phyloP scores from a whole-genome alignment of 768 basidiomycete genomes.

The Serendipita sp. region DNA sequence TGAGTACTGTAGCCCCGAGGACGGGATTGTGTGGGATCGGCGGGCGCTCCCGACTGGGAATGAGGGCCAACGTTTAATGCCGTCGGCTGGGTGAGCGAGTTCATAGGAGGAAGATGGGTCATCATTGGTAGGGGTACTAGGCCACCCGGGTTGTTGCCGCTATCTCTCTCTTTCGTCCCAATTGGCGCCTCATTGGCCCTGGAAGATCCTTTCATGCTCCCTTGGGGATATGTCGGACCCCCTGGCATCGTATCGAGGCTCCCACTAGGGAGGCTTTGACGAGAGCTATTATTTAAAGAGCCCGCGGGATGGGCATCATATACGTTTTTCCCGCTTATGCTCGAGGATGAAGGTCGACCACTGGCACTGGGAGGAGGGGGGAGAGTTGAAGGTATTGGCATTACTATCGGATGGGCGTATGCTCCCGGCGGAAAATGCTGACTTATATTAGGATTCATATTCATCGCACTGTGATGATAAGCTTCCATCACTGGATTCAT shows the following conservation, averaged over 20 bases:
- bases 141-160: neutral
- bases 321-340: neutral
- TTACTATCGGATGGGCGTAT: neutral
- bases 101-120: neutral
- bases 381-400: neutral
- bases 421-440: neutral
- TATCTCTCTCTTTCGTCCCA: neutral
- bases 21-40: neutral
- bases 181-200: neutral
- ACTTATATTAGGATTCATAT: slow-evolving; percentile 1
- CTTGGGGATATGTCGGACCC: neutral
- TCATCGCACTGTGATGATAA: neutral
- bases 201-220: neutral
- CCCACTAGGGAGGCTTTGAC: neutral
- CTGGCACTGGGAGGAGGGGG: neutral
- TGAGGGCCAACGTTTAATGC: neutral
- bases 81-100: neutral
- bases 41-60: neutral
- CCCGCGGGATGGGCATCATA: neutral
- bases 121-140: slow-evolving; percentile 1
- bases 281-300: neutral
- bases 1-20: neutral
- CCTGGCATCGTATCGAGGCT: neutral
- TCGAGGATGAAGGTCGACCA: neutral
- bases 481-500: slow-evolving; percentile 1